Base-by-base conservation (phyloP, 169 alveolate species). In the Plasmodium vinckei region DNA sequence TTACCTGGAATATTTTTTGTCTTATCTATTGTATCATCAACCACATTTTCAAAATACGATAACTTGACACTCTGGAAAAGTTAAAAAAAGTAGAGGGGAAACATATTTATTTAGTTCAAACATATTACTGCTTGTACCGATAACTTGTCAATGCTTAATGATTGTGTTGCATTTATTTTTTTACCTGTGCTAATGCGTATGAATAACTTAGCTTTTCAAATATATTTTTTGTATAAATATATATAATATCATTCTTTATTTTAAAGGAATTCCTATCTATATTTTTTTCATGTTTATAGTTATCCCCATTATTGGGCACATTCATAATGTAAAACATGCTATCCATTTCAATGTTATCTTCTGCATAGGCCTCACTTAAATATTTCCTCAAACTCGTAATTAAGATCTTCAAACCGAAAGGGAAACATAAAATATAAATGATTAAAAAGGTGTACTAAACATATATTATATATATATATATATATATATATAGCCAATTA, bases 121-220 rank as follows among this genome's bases (percentile, higher is more conserved):
- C 0, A 33, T 33, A 4, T 1, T 33, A 33, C 3, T 33, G 5
- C 5, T 33, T 33, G 42, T 4, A 33, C 7, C 42, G 42, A 33
- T 33, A 33, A 33, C 3, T 33, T 33, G 42, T 3, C 5, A 4
- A 33, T 33, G 7, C 6, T 33, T 33, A 33, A 33, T 33, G 42
- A 33, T 33, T 33, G 23, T 72, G 17, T 12, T 70, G 5, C 27
- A 25, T 25, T 13, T 21, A 42, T 12, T 21, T 13, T 10, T 63
- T 57, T 51, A 91, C 95, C 89, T 95, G 97, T 4, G 96, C 94
- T 27, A 94, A 89, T n/a, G 97, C 97, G 60, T 95, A 95, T 47
- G 96, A 92, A 82, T 94, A 94, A 46, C 95, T 94, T 60, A 95
- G 64, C 56, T 89, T 73, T 72, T 95, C 97, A 67, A 94, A 87